Conservation (phyloP, 352 stramenopile genomes). For the Peronospora farinosa region DNA sequence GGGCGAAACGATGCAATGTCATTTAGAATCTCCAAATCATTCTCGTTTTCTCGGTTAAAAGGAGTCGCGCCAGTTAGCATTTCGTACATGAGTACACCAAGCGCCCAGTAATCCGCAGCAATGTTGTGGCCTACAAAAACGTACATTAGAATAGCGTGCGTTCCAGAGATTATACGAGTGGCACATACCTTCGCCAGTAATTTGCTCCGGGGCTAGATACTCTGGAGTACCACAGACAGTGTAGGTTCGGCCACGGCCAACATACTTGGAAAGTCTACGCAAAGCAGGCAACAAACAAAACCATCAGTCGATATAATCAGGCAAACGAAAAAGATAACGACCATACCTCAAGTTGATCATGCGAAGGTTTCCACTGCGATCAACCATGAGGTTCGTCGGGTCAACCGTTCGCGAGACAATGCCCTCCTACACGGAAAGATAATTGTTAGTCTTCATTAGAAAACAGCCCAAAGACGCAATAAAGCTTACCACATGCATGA, state of each 20-base stretch:
- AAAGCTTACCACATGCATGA: constrained; percentile 60
- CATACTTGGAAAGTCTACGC: constrained; percentile 75
- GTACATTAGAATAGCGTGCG: background rate
- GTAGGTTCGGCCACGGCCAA: constrained; percentile 76
- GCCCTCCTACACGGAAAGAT: constrained; percentile 41
- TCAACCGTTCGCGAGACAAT: constrained; percentile 76
- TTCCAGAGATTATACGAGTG: background rate
- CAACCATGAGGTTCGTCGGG: constrained; percentile 74
- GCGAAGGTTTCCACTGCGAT: constrained; percentile 73
- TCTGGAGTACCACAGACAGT: constrained; percentile 83
- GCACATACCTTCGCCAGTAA: constrained; percentile 70
- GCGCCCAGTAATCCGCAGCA: constrained; percentile 88
- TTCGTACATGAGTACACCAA: constrained; percentile 93
- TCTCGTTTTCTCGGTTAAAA: constrained; percentile 78
- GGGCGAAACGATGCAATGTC: constrained; percentile 74
- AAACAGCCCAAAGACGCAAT: background rate
- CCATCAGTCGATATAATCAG: background rate
- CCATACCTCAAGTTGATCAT: constrained; percentile 76
- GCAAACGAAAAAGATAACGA: background rate
- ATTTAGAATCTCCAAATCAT: constrained; percentile 86
- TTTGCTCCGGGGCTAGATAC: constrained; percentile 81
- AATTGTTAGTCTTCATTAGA: constrained; percentile 1
- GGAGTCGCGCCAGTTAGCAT: constrained; percentile 85
- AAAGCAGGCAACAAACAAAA: constrained; percentile 2
- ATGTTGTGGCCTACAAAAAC: constrained; percentile 64